phyloP scores from a whole-genome alignment of 768 basidiomycete species.

The Sporobolomyces roseus region DNA sequence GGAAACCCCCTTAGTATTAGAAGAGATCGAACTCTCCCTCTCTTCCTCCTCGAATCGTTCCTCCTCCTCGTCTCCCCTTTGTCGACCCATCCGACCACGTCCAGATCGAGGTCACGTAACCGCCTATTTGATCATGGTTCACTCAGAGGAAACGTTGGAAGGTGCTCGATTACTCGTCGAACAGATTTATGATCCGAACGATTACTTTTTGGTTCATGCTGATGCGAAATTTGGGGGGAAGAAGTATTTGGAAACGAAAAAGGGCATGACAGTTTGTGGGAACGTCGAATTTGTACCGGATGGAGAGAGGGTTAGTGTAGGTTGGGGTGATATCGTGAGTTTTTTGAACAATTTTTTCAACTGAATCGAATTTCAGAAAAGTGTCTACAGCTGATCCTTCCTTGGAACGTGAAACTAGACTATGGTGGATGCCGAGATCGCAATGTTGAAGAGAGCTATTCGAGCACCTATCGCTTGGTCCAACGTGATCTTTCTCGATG shows the following conservation, averaged over 20 bases:
- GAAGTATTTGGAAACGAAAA: not conserved
- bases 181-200: constrained; percentile 3
- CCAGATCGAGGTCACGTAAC: not conserved
- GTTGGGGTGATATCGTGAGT: constrained; percentile 9
- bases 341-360: too few relatives aligned
- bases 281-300: constrained; percentile 9
- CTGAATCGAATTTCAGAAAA: too few relatives aligned
- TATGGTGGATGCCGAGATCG: constrained; percentile 14
- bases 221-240: not conserved
- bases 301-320: not conserved
- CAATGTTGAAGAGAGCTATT: not conserved
- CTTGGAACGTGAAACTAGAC: not conserved
- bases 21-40: too few relatives aligned
- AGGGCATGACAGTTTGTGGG: constrained; percentile 1
- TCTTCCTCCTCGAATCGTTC: too few relatives aligned
- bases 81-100: not conserved
- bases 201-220: constrained; percentile 5
- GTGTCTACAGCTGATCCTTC: too few relatives aligned
- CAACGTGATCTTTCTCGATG: constrained; percentile 1
- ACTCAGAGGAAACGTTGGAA: constrained; percentile 1
- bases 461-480: not conserved
- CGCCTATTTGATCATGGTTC: constrained; percentile 10
- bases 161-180: constrained; percentile 5
- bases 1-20: not conserved
- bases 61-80: too few relatives aligned